Conservation (phyloP, 306 rosid species). For the Glycine tomentella region DNA sequence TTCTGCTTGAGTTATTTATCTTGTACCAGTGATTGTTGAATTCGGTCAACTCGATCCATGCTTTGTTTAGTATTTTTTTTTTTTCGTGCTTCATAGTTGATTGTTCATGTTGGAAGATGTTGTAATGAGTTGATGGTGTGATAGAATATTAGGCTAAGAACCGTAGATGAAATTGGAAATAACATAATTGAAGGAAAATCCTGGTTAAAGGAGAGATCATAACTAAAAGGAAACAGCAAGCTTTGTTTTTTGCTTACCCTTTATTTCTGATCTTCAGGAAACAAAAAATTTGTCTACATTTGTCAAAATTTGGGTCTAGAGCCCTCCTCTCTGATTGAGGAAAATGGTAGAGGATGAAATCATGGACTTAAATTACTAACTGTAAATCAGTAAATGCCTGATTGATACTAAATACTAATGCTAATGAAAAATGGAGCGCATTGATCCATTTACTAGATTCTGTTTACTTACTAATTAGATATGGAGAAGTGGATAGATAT, state of each 20-base stretch:
- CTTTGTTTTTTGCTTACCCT: no score
- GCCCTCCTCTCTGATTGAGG: no score
- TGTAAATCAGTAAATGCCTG: not conserved
- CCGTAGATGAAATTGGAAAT: not conserved
- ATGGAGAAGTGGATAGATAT: not conserved
- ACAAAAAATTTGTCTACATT: no score
- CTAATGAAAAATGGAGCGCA: not conserved
- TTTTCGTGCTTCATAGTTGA: not conserved
- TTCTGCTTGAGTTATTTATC: not conserved
- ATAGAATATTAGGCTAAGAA: not conserved
- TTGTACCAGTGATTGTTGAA: not conserved
- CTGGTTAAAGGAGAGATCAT: no score
- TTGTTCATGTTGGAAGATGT: not conserved
- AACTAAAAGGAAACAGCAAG: no score
- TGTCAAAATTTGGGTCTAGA: no score
- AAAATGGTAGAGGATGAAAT: no score
- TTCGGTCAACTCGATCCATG: constrained; percentile 3
- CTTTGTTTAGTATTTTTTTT: not conserved
- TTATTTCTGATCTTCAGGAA: no score
- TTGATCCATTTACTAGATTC: not conserved
- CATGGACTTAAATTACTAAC: no score
- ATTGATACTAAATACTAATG: no score
- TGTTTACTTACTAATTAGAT: not conserved
- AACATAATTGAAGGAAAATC: not conserved
- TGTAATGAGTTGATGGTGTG: not conserved